These are phyloP conservation scores for Nakaseomyces glabratus DNA, from an alignment of 1,139 yeast species.

Conservation along the genomic window DNA sequence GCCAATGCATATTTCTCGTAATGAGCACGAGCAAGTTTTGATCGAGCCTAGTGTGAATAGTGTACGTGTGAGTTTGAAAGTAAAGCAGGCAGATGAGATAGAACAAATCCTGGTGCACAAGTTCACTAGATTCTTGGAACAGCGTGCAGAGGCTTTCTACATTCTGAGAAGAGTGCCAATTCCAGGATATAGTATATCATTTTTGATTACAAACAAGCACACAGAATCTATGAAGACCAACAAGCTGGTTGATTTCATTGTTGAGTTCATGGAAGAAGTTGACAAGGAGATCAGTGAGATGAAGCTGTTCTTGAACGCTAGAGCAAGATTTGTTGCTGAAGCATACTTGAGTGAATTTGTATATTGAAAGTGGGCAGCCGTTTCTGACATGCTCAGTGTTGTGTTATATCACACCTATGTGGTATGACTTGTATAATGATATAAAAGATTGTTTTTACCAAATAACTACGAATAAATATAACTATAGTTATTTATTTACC, in stretches of 20 bases:
- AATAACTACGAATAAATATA: too few species aligned
- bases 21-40: slow-evolving; percentile 84
- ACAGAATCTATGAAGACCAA: slow-evolving; percentile 94
- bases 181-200: slow-evolving; percentile 81
- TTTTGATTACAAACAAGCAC: slow-evolving; percentile 86
- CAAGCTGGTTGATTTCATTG: slow-evolving; percentile 89
- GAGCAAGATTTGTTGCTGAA: slow-evolving; percentile 97
- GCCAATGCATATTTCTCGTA: slow-evolving; percentile 85
- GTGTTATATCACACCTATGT: too few species aligned
- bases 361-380: slow-evolving; percentile 20
- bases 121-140: slow-evolving; percentile 85
- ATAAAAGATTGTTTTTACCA: too few species aligned
- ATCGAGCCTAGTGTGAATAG: slow-evolving; percentile 94
- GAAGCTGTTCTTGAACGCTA: slow-evolving; percentile 91
- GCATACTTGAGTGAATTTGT: slow-evolving; percentile 52
- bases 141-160: slow-evolving; percentile 90
- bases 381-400: too few species aligned
- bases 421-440: too few species aligned
- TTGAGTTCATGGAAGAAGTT: slow-evolving; percentile 98
- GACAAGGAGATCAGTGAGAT: slow-evolving; percentile 98
- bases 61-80: slow-evolving; percentile 77
- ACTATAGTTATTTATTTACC: too few species aligned
- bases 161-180: slow-evolving; percentile 88
- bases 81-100: slow-evolving; percentile 96
- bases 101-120: slow-evolving; percentile 90